Evolutionary conservation across 1,139 yeast species (phyloP).

Genomic region (Tardiomyces digboiensis): DNA sequence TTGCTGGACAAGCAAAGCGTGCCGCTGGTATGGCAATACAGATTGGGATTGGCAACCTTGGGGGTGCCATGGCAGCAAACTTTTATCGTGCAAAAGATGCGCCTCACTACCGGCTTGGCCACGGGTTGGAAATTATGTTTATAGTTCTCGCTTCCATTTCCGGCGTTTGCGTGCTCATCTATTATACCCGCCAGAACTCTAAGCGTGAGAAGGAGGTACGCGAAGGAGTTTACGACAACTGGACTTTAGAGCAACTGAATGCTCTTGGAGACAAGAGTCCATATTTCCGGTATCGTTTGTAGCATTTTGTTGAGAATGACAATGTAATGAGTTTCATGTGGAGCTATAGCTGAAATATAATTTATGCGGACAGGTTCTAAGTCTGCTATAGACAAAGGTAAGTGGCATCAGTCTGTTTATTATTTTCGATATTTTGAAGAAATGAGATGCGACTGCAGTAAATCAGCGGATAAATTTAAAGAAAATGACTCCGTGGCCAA

Average conservation of each 20-base stretch:
- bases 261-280: not conserved
- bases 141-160: not conserved
- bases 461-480: not conserved
- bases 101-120: slow-evolving; percentile 31
- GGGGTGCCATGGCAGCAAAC: slow-evolving; percentile 36
- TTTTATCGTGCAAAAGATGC: slow-evolving; percentile 22
- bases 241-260: not conserved
- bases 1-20: slow-evolving; percentile 33
- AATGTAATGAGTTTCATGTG: too few species aligned
- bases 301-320: too few species aligned
- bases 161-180: not conserved
- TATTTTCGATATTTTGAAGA: too few species aligned
- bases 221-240: not conserved
- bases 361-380: too few species aligned
- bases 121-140: slow-evolving; percentile 12
- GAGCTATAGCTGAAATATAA: too few species aligned
- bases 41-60: slow-evolving; percentile 34
- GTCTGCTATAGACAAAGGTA: too few species aligned
- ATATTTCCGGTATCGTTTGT: not conserved
- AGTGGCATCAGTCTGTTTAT: too few species aligned
- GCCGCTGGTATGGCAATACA: slow-evolving; percentile 33
- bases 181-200: not conserved
- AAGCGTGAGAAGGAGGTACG: not conserved
- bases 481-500: slow-evolving; percentile 1
- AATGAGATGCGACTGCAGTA: not conserved